A percentile compares a stretch with the other conserved stretches of the same genome.
phyloP scores from a whole-genome alignment of 768 basidiomycete genomes.

The Phylloporus scabripes region DNA sequence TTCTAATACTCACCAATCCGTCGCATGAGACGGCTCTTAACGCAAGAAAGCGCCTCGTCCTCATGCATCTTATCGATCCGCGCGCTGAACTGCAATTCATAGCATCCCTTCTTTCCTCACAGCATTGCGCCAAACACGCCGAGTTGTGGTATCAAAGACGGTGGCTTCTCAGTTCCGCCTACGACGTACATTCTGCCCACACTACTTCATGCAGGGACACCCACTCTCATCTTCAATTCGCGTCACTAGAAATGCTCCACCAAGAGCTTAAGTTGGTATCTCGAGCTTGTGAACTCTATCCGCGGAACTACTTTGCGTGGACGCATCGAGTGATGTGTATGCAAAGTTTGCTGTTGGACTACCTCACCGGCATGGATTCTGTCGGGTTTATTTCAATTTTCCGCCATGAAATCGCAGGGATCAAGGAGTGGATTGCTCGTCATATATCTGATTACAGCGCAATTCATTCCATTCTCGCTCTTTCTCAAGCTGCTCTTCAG shows the following conservation, averaged over 20 bases:
- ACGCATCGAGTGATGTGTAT: constrained; percentile 51
- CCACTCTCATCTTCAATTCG: constrained; percentile 6
- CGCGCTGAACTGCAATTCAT: constrained; percentile 45
- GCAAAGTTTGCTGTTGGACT: constrained; percentile 25
- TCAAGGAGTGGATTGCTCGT: constrained; percentile 51
- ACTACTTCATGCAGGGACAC: background rate
- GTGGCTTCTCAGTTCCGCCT: constrained; percentile 47
- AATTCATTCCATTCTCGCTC: constrained; percentile 45
- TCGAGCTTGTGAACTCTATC: constrained; percentile 54
- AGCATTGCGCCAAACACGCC: constrained; percentile 57
- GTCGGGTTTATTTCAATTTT: constrained; percentile 31
- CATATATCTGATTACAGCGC: constrained; percentile 68
- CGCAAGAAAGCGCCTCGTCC: constrained; percentile 48
- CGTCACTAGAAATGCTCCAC: constrained; percentile 33
- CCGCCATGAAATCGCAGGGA: constrained; percentile 31
- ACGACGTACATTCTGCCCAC: constrained; percentile 16
- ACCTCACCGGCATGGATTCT: constrained; percentile 13
- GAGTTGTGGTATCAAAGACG: constrained; percentile 67
- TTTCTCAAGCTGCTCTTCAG: constrained; percentile 23
- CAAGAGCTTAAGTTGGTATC: constrained; percentile 46
- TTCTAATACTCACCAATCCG: constrained; percentile 62
- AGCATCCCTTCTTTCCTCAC: constrained; percentile 45
- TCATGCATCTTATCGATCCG: constrained; percentile 31
- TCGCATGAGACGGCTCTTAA: constrained; percentile 68
- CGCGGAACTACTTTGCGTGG: constrained; percentile 76